Percentiles rank a stretch among this genome's conserved stretches.
Conservation (phyloP, 2,329 filamentous ascomycete genomes). For the Aspergillus flavus region DNA sequence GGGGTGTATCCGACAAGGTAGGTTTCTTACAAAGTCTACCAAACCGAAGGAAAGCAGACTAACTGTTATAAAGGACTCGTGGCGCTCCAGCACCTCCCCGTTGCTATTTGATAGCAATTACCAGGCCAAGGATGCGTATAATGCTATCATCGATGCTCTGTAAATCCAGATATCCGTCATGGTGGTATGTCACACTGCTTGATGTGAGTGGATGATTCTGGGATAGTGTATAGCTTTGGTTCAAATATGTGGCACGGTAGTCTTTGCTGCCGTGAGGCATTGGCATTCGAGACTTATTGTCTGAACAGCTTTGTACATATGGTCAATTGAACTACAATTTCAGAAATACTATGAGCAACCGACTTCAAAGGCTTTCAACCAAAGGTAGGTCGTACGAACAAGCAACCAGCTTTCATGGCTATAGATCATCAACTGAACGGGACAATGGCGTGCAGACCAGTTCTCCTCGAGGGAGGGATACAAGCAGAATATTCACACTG, state of each 20-base stretch:
- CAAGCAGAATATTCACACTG: too few relatives aligned
- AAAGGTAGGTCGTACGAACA: too few relatives aligned
- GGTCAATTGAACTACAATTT: too few relatives aligned
- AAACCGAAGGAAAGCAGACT: not conserved
- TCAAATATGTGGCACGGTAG: not conserved
- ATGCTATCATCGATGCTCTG: conserved; percentile 22
- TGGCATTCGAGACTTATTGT: fast-evolving
- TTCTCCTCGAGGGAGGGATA: too few relatives aligned
- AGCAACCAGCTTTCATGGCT: too few relatives aligned
- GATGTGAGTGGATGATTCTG: not conserved
- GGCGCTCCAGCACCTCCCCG: conserved; percentile 41
- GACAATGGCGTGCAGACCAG: too few relatives aligned
- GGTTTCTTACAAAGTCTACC: not conserved
- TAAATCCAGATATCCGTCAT: not conserved
- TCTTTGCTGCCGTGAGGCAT: too few relatives aligned
- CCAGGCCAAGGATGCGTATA: conserved; percentile 47
- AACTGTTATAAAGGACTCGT: conserved; percentile 35
- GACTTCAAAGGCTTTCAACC: too few relatives aligned
- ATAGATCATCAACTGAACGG: too few relatives aligned
- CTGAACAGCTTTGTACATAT: too few relatives aligned
- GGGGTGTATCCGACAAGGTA: conserved; percentile 51
- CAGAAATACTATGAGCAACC: too few relatives aligned
- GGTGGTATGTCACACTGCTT: not conserved
- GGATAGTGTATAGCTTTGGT: not conserved
- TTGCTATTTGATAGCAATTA: conserved; percentile 47